Evolutionary conservation across 208 protist species (phyloP).

Genomic region (Trypanosomatidae sp.): DNA sequence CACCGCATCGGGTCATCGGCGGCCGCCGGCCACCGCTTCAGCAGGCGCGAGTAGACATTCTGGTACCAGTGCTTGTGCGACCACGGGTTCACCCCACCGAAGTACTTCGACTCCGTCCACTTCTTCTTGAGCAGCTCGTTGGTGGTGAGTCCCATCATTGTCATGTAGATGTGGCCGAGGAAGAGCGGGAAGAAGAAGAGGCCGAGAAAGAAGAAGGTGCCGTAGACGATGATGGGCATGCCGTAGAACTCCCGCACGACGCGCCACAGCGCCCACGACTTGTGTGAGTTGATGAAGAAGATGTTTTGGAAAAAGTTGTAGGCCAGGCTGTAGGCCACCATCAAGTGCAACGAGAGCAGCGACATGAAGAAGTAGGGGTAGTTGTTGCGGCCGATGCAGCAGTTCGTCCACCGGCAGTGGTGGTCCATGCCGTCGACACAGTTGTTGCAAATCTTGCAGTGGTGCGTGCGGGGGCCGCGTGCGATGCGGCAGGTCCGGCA

Average conservation of each 20-base stretch:
- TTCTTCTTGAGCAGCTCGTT: constrained; percentile 39
- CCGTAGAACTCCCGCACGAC: constrained; percentile 26
- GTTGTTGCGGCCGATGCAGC: constrained; percentile 64
- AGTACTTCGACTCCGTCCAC: constrained; percentile 32
- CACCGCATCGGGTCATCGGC: constrained; percentile 20
- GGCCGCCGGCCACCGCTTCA: constrained; percentile 17
- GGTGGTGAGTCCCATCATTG: constrained; percentile 39
- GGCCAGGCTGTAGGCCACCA: constrained; percentile 31
- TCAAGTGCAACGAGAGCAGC: constrained; percentile 37
- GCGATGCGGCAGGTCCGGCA: constrained; percentile 58
- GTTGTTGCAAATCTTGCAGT: constrained; percentile 60
- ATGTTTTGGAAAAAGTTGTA: constrained; percentile 36
- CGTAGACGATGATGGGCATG: constrained; percentile 39
- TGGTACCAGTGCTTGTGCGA: constrained; percentile 28
- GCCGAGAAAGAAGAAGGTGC: constrained; percentile 32
- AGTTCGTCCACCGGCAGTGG: constrained; percentile 69
- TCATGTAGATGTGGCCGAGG: constrained; percentile 42
- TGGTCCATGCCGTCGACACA: constrained; percentile 70
- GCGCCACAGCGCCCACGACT: constrained; percentile 14
- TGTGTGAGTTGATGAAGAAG: constrained; percentile 21
- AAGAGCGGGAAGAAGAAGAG: constrained; percentile 40
- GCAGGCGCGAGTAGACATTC: constrained; percentile 23
- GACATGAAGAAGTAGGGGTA: constrained; percentile 51
- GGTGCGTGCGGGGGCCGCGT: constrained; percentile 48
- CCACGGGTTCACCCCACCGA: constrained; percentile 51